Percentiles rank a stretch among this genome's conserved stretches.
These are phyloP conservation scores for Shiraia sp. DNA, from an alignment of 2,329 filamentous ascomycete species.

Conservation along the genomic window DNA sequence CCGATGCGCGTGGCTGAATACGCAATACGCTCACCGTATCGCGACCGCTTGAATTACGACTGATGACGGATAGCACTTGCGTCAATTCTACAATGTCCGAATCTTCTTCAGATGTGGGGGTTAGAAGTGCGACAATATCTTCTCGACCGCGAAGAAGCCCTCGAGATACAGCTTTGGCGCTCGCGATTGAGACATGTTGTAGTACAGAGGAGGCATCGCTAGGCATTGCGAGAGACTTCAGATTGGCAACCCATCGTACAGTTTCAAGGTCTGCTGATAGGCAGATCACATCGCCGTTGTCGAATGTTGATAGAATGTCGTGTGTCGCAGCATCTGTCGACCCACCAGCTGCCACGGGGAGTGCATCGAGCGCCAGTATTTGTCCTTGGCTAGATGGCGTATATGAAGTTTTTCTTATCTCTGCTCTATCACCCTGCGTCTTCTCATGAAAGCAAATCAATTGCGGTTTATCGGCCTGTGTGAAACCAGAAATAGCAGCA, in stretches of 20 bases:
- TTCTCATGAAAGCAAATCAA: constrained; percentile 61
- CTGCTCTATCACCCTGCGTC: constrained; percentile 36
- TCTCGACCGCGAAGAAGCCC: constrained; percentile 51
- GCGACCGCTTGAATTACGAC: constrained; percentile 18
- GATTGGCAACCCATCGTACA: constrained; percentile 36
- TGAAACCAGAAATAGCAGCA: constrained; percentile 53
- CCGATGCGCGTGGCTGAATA: constrained; percentile 35
- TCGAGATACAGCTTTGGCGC: constrained; percentile 46
- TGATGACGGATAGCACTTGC: constrained; percentile 40
- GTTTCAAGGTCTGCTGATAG: constrained; percentile 59
- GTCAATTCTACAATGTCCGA: constrained; percentile 41
- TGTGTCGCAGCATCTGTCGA: constrained; percentile 27
- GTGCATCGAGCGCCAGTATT: constrained; percentile 35
- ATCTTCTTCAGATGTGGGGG: constrained; percentile 28
- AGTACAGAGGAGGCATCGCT: constrained; percentile 24
- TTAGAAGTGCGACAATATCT: constrained; percentile 48
- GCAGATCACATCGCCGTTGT: constrained; percentile 64
- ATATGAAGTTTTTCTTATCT: constrained; percentile 40
- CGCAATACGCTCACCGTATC: constrained; percentile 32
- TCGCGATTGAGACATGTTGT: constrained; percentile 39
- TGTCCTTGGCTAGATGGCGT: constrained; percentile 27
- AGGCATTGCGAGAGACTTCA: constrained; percentile 21
- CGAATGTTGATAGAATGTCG: constrained; percentile 61
- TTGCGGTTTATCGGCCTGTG: constrained; percentile 52
- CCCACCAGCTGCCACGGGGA: constrained; percentile 29